Percentiles rank a stretch among this genome's conserved stretches.
Evolutionary conservation across 495 filamentous ascomycete species (phyloP).

Genomic region (Chaetomium fimeti): DNA sequence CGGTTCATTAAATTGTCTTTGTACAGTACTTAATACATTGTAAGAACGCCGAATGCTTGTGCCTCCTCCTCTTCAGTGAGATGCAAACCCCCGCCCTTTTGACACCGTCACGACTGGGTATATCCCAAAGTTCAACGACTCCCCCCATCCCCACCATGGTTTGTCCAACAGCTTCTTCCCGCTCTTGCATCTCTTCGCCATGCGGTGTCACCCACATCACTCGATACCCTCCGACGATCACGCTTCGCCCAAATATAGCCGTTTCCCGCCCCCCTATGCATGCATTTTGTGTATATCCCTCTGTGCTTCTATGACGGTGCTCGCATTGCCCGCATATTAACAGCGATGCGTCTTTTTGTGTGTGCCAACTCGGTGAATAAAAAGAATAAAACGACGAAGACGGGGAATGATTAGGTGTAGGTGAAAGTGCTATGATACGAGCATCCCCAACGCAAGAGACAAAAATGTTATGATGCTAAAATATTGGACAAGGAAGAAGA

Average conservation of each 20-base stretch:
- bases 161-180: neutral
- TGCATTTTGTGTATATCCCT: neutral
- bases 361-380: neutral
- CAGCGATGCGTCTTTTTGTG: neutral
- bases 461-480: neutral
- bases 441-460: neutral
- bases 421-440: neutral
- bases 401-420: neutral
- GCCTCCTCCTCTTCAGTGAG: no score
- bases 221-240: neutral
- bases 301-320: neutral
- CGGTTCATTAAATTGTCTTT: neutral
- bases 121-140: neutral
- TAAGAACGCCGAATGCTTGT: neutral
- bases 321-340: neutral
- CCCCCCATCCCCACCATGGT: neutral
- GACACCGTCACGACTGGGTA: neutral
- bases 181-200: neutral
- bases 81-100: neutral
- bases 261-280: neutral
- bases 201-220: neutral
- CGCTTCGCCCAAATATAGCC: neutral
- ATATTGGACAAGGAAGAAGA: neutral
- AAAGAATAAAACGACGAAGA: neutral
- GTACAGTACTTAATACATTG: conserved; percentile 1